Base-by-base conservation (phyloP, 805 yeast species). In the Tetrapisispora namnaoensis region DNA sequence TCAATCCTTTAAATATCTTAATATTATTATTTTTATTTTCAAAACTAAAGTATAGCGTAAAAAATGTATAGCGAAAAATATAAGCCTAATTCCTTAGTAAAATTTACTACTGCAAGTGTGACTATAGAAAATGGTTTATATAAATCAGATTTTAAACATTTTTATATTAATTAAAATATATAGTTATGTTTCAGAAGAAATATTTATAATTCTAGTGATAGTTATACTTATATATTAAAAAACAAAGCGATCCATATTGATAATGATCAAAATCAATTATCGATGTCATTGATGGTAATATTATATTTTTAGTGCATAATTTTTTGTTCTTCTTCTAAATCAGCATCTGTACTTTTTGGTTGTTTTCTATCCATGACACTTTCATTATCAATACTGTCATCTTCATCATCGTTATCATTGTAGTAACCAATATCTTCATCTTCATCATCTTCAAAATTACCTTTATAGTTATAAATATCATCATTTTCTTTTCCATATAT, bases 381-480 rank as follows among this genome's bases (percentile, higher is more conserved):
- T 49, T 67, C 68, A 46, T 58, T 60, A 48, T 62, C 67, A 45
- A 56, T 60, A 55, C 67, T 60, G 52, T 65, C 63, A 37, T 62
- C 66, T 39, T 54, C 63, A n/a, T 59, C 60, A 20, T 54, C 55
- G 20, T 53, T 53, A 42, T 42, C 44, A 42, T 42, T 42, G 18
- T 42, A 42, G 30, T 42, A 42, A 14, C 37, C 44, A n/a, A 42
- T 42, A 30, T 42, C 44, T 42, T 42, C 44, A 42, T 42, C 44
- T 42, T 42, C 44, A 56, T 69, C 55, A 43, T 70, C 80, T 40
- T 68, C 75, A 43, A 62, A 66, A 4, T 49, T 55, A 9, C 56
- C 60, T 43, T 55, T 52, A 57, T 64, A 56, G 41, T 65, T 66
- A 41, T 76, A 79, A 41, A 77, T 83, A 17, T 78, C 82, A 45